Conservation (phyloP, 805 yeast species). For the Blastobotrys terrestris region DNA sequence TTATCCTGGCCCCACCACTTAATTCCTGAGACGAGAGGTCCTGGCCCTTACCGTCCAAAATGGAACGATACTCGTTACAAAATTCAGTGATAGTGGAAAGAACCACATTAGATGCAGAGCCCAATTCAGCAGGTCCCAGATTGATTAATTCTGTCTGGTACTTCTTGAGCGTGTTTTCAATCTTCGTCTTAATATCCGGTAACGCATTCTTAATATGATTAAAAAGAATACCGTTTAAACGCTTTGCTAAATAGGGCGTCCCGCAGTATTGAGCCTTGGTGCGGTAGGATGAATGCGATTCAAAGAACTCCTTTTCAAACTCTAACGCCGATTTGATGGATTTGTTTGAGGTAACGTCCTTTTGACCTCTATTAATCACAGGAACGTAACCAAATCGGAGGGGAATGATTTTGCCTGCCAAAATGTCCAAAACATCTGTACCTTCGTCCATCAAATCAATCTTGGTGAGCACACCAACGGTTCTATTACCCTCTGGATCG, state of each 20-base stretch:
- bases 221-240: conserved; percentile 79
- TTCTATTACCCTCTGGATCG: conserved; percentile 91
- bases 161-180: conserved; percentile 78
- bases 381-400: conserved; percentile 95
- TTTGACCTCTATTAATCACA: conserved; percentile 95
- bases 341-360: conserved; percentile 82
- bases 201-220: conserved; percentile 83
- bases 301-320: conserved; percentile 79
- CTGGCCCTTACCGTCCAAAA: conserved; percentile 88
- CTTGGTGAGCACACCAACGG: conserved; percentile 94
- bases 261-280: conserved; percentile 94
- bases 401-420: conserved; percentile 94
- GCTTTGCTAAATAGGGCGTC: conserved; percentile 91
- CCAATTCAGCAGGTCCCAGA: conserved; percentile 74
- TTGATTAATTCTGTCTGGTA: conserved; percentile 71
- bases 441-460: conserved; percentile 98
- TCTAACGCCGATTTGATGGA: conserved; percentile 81
- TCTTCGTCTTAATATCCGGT: conserved; percentile 90
- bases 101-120: conserved; percentile 85
- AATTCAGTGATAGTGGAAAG: conserved; percentile 90
- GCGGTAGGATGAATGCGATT: conserved; percentile 79
- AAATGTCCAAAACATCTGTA: conserved; percentile 91
- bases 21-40: conserved; percentile 86
- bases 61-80: conserved; percentile 84
- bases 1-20: conserved; percentile 96